Conservation (phyloP, 2,329 filamentous ascomycete genomes). For the Fusarium chuoi region DNA sequence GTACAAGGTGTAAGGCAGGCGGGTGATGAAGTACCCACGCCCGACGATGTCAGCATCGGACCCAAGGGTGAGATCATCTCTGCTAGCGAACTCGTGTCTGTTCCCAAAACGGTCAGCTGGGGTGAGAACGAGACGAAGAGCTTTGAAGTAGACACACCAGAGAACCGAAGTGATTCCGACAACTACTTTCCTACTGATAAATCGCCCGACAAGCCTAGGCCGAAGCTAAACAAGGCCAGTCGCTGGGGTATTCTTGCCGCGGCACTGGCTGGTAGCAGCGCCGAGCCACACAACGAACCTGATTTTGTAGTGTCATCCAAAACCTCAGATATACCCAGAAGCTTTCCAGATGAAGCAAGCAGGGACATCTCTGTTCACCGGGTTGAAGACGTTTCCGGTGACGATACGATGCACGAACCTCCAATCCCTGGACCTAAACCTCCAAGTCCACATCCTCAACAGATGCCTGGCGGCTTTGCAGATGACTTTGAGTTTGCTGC, state of each 20-base stretch:
- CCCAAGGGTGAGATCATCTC: conserved; percentile 56
- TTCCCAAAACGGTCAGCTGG: conserved; percentile 71
- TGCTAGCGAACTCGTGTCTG: conserved; percentile 16
- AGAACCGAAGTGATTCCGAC: conserved; percentile 51
- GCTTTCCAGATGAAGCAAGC: conserved; percentile 19
- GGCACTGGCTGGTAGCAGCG: conserved; percentile 57
- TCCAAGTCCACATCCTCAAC: conserved; percentile 55
- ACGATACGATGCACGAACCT: conserved; percentile 57
- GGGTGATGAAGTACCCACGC: conserved; percentile 27
- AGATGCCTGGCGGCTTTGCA: conserved; percentile 73
- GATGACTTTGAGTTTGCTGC: conserved; percentile 77
- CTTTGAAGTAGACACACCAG: conserved; percentile 70
- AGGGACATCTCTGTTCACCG: conserved; percentile 33
- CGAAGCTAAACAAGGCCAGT: conserved; percentile 53
- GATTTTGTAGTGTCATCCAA: conserved; percentile 35
- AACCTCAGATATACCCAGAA: conserved; percentile 24
- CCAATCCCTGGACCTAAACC: conserved; percentile 69
- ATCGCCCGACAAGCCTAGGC: conserved; percentile 46
- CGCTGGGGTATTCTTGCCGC: conserved; percentile 65
- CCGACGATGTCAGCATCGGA: conserved; percentile 51
- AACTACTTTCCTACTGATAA: conserved; percentile 41
- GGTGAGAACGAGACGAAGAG: conserved; percentile 72
- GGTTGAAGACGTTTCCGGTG: conserved; percentile 42
- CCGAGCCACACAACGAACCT: conserved; percentile 50
- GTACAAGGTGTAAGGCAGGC: conserved; percentile 29